These are phyloP conservation scores for Maudiozyma serrabonitensis DNA, from an alignment of 805 yeast genomes.

Conservation along the genomic window DNA sequence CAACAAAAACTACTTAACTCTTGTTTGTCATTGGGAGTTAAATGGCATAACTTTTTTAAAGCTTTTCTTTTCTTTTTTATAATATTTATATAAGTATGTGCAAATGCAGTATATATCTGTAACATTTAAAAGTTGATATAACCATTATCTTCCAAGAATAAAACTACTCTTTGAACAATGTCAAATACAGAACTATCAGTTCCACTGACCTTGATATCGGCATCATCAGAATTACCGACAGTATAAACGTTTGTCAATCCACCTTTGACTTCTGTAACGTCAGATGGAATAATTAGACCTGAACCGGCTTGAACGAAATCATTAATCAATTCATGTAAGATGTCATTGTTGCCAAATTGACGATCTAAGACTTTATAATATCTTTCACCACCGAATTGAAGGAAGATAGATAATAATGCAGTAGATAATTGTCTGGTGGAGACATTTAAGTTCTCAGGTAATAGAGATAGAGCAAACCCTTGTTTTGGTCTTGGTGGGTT, in stretches of 20 bases:
- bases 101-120: neutral
- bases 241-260: slow-evolving; percentile 31
- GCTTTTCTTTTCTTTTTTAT: neutral
- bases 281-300: slow-evolving; percentile 63
- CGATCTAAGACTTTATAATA: slow-evolving; percentile 45
- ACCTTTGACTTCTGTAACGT: slow-evolving; percentile 7
- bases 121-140: slow-evolving; percentile 32
- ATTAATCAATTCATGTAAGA: slow-evolving; percentile 46
- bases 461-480: slow-evolving; percentile 66
- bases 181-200: slow-evolving; percentile 50
- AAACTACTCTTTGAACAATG: slow-evolving; percentile 64
- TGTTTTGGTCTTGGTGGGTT: slow-evolving; percentile 87
- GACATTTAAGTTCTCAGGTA: slow-evolving; percentile 50
- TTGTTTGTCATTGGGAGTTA: neutral
- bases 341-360: slow-evolving; percentile 42
- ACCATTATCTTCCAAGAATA: slow-evolving; percentile 72
- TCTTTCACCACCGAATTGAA: slow-evolving; percentile 82
- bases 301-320: slow-evolving; percentile 63
- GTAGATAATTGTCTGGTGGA: slow-evolving; percentile 60
- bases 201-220: slow-evolving; percentile 50
- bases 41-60: no score
- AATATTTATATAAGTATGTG: neutral
- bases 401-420: slow-evolving; percentile 82
- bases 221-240: slow-evolving; percentile 38
- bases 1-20: neutral